A percentile compares a stretch with the other conserved stretches of the same genome.
phyloP scores from a whole-genome alignment of 2,329 filamentous ascomycete species.

The Monosporascus sp. region DNA sequence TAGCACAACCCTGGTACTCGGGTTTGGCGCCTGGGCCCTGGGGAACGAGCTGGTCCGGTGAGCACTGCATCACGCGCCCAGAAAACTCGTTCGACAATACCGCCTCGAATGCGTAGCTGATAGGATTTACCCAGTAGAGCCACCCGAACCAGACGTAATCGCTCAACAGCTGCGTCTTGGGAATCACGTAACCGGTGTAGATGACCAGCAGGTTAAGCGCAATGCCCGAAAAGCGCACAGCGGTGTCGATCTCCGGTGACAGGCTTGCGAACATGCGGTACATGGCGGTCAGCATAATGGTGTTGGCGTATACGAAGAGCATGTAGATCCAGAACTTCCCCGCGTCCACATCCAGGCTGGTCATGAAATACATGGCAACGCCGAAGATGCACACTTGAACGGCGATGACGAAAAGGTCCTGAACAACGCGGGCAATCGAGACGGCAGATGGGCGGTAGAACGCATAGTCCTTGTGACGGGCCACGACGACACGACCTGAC shows the following conservation, averaged over 20 bases:
- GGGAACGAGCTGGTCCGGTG: slow-evolving; percentile 40
- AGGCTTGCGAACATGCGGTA: slow-evolving; percentile 29
- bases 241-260: slow-evolving; percentile 47
- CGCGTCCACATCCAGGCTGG: slow-evolving; percentile 59
- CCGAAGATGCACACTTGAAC: slow-evolving; percentile 64
- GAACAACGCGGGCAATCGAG: slow-evolving; percentile 50
- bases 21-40: slow-evolving; percentile 35
- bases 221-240: slow-evolving; percentile 52
- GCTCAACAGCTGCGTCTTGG: slow-evolving; percentile 47
- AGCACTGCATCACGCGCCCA: slow-evolving; percentile 45
- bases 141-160: slow-evolving; percentile 66
- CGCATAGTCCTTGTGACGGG: slow-evolving; percentile 42
- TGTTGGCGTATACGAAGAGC: slow-evolving; percentile 44
- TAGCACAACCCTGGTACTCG: slow-evolving; percentile 49
- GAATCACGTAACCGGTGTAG: slow-evolving; percentile 62
- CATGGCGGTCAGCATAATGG: slow-evolving; percentile 23
- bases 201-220: slow-evolving; percentile 59
- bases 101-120: slow-evolving; percentile 61
- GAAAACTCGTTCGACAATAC: slow-evolving; percentile 52
- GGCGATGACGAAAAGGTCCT: slow-evolving; percentile 59
- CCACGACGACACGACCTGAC: slow-evolving; percentile 58
- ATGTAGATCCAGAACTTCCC: slow-evolving; percentile 64
- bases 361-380: slow-evolving; percentile 72
- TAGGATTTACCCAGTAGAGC: slow-evolving; percentile 61
- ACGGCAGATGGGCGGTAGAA: slow-evolving; percentile 52